These are phyloP conservation scores for Rhypophila decipiens DNA, from an alignment of 495 filamentous ascomycete species.

Conservation along the genomic window DNA sequence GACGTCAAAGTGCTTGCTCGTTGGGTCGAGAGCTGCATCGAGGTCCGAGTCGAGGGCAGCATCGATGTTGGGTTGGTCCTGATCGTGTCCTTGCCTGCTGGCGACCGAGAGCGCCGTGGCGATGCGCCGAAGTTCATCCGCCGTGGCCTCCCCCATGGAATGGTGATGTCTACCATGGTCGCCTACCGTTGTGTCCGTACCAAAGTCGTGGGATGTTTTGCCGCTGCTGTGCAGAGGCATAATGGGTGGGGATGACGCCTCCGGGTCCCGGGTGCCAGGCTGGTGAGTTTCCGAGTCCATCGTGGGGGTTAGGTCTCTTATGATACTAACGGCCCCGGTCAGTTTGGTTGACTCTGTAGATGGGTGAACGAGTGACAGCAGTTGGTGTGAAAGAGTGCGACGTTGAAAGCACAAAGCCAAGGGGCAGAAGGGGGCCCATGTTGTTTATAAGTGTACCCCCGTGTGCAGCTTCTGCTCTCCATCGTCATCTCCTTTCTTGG, in stretches of 20 bases:
- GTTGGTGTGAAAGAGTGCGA: too few species aligned
- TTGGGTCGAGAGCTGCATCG: constrained; percentile 12
- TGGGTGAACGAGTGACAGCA: too few species aligned
- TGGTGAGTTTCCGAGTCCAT: too few species aligned
- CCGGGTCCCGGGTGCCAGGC: too few species aligned
- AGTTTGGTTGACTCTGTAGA: too few species aligned
- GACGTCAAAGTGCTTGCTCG: constrained; percentile 18
- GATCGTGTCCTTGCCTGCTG: constrained; percentile 2
- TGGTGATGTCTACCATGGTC: neutral
- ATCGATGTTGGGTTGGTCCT: neutral
- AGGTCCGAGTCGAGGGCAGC: neutral
- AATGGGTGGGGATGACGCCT: neutral
- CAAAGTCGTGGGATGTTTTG: neutral
- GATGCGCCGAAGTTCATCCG: constrained; percentile 16
- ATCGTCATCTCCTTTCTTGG: too few species aligned
- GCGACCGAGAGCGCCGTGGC: constrained; percentile 21
- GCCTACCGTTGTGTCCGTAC: neutral
- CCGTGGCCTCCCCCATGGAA: constrained; percentile 11
- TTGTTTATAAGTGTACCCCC: too few species aligned
- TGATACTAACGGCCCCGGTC: too few species aligned
- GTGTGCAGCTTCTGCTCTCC: too few species aligned
- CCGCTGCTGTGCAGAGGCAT: neutral
- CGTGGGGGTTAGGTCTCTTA: too few species aligned
- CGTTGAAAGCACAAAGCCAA: too few species aligned
- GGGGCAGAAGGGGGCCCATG: too few species aligned